Evolutionary conservation across 2,329 filamentous ascomycete genomes (phyloP).

Genomic region (Thelonectria rubi): DNA sequence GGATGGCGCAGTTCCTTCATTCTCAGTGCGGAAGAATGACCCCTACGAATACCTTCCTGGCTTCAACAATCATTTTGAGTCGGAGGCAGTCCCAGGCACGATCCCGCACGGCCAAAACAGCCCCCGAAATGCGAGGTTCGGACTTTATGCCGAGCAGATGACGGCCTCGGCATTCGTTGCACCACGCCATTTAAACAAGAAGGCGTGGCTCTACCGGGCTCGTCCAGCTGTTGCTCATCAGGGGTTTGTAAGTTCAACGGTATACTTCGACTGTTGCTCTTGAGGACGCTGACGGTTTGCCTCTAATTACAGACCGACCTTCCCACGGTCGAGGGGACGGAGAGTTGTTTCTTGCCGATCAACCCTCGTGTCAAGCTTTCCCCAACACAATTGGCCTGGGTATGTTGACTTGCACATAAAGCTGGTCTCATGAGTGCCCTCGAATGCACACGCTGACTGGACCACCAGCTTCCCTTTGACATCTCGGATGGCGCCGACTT

Average conservation of each 20-base stretch:
- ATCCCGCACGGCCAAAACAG: conserved; percentile 57
- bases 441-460: neutral
- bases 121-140: conserved; percentile 51
- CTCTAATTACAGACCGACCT: conserved; percentile 32
- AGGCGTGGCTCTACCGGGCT: conserved; percentile 44
- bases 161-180: conserved; percentile 49
- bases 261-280: accelerated
- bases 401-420: conserved; percentile 18
- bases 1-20: conserved; percentile 63
- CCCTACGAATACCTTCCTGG: conserved; percentile 64
- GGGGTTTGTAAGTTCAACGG: conserved; percentile 32
- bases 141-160: conserved; percentile 55
- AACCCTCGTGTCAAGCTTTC: conserved; percentile 38
- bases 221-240: conserved; percentile 46
- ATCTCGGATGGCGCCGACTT: conserved; percentile 49
- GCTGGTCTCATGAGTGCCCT: neutral
- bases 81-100: conserved; percentile 56
- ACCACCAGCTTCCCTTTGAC: conserved; percentile 44
- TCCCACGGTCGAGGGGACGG: conserved; percentile 36
- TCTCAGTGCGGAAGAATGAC: conserved; percentile 52
- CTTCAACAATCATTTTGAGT: conserved; percentile 59
- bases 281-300: neutral
- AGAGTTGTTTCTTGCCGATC: conserved; percentile 39
- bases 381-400: conserved; percentile 40
- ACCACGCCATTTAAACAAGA: conserved; percentile 43